Base-by-base conservation (phyloP, 1,139 yeast species). In the Scheffersomyces illinoinensis region DNA sequence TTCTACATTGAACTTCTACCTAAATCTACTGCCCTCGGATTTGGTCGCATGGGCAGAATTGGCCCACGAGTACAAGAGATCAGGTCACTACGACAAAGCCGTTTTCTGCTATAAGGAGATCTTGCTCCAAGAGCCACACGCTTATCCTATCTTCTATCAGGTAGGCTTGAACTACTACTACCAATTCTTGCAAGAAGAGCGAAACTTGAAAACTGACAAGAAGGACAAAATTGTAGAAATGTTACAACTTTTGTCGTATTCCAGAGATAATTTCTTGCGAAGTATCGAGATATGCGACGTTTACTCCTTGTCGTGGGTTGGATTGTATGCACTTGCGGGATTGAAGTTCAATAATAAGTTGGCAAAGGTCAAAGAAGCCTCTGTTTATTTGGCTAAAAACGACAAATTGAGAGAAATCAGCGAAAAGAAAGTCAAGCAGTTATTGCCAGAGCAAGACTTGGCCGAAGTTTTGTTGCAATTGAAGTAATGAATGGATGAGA, bases 21-120 rank as follows among this genome's bases (percentile, higher is more conserved):
- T 88, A 56, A 84, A 84, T 55, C 70, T 79, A 57, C 85, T 83
- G 64, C 97, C 98, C 0, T 72, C 87, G 43, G 98, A 95, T 72
- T 76, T 85, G 6, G 86, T 89, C 63, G 77, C 91, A 0, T 92
- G 96, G 97, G 81, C 86, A 54, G 96, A 91, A 72, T 77, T 92
- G 59, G 90, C 87, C 5, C 85, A 86, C 50, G 79, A 83, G 26
- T 93, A 93, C 69, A 73, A 74, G 48, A 70, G 75, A 10, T 63
- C 81, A n/a, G 93, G 93, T 0, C 86, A 87, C 65, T 88, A 84
- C 65, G 88, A 85, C 46, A 86, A 88, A 66, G 88, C 96, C 0
- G 80, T 89, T 8, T 86, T 82, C 69, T 81, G 91, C 60, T 80
- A 84, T 51, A 87, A 91, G 67, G 97, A 93, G 68, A 83, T 90